These are phyloP conservation scores for Xylaria sp. DNA, from an alignment of 2,329 filamentous ascomycete species.

Conservation along the genomic window DNA sequence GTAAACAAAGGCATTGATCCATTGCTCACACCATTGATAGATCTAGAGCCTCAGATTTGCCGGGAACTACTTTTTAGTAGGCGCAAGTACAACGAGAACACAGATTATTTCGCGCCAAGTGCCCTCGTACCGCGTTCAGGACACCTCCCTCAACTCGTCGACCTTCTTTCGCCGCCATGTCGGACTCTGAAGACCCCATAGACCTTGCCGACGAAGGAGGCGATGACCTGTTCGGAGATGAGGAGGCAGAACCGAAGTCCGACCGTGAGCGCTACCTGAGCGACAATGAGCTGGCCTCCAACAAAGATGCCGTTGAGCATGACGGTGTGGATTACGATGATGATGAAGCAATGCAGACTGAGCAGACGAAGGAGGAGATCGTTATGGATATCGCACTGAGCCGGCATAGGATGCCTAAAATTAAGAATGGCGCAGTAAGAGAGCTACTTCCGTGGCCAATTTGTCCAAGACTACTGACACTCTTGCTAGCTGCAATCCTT, in stretches of 20 bases:
- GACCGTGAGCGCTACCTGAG: constrained; percentile 71
- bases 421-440: constrained; percentile 75
- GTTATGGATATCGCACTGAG: constrained; percentile 73
- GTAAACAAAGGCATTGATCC: not conserved
- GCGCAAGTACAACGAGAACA: not conserved
- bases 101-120: not conserved
- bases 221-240: constrained; percentile 72
- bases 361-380: constrained; percentile 64
- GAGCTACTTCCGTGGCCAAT: not conserved
- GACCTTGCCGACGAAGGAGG: constrained; percentile 64
- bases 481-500: constrained; percentile 72
- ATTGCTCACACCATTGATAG: not conserved
- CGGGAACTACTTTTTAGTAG: not conserved
- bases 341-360: constrained; percentile 54
- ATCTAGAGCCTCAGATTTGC: not conserved
- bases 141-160: not conserved
- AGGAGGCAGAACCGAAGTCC: constrained; percentile 67
- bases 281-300: constrained; percentile 69
- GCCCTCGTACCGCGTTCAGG: not conserved
- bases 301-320: constrained; percentile 60
- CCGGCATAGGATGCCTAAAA: constrained; percentile 76
- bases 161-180: constrained; percentile 55
- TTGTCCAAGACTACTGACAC: constrained; percentile 24
- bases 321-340: constrained; percentile 55
- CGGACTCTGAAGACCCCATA: constrained; percentile 66